Base-by-base conservation (phyloP, 1,139 yeast species). In the Kurtzmaniella quercitrusa region DNA sequence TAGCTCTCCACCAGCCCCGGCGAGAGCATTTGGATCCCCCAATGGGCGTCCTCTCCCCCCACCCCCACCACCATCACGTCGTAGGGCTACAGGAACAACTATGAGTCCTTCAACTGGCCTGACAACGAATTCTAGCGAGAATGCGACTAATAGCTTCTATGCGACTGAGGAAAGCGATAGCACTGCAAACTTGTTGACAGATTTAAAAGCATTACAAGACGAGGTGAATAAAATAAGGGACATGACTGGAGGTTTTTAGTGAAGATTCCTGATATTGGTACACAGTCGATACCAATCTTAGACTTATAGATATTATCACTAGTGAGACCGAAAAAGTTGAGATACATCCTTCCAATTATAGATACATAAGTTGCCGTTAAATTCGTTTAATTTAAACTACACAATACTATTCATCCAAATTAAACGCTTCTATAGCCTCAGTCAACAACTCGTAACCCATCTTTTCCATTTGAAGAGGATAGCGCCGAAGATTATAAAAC, bases 401-500 rank as follows among this genome's bases (percentile, higher is more conserved):
- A 12, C n/a, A 4, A 4, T 9, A 16, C 42, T 42, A 50, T 3
- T 47, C 50, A 15, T 44, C 51, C 8, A 47, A 50, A 43, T 52
- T 51, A 35, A 60, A 47, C 35, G 49, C 50, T 5, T 60, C 61
- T n/a, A 59, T 50, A 33, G 57, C 59, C 5, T 59, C 61, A 12
- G 49, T 45, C 14, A 54, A 46, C 1, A 71, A 57, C 38, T 67
- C 66, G 53, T 80, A 83, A 0, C 89, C 89, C 43, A 84, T 59
- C 41, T 62, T 59, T 21, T 61, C 68, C 83, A 83, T 79, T 21
- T 74, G 65, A 5, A 56, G 51, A 9, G 75, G 71, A 50, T 84
- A 86, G 40, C 71, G 71, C 26, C 82, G 62, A 47, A 79, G 71
- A 56, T 91, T 86, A 65, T 88, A 89, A 53, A 82, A 87, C 59